Percentiles rank a stretch among this genome's conserved stretches.
phyloP scores from a whole-genome alignment of 2,329 filamentous ascomycete species.

The Fusarium vanettenii region DNA sequence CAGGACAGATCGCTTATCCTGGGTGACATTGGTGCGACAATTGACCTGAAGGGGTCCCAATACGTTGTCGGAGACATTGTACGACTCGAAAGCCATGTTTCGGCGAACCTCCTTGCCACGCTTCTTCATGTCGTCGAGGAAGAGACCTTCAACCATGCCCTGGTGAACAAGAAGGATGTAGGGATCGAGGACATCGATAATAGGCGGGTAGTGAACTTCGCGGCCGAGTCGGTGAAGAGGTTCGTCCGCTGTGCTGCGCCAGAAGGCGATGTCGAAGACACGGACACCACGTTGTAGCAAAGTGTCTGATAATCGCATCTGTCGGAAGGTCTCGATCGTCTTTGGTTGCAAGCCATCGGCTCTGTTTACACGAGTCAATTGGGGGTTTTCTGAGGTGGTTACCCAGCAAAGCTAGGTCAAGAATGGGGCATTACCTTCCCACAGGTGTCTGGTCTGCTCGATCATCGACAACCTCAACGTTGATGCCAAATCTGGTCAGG shows the following conservation, averaged over 20 bases:
- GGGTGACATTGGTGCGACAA: constrained; percentile 63
- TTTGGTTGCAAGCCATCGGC: constrained; percentile 83
- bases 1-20: constrained; percentile 62
- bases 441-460: constrained; percentile 74
- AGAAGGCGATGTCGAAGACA: constrained; percentile 81
- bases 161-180: constrained; percentile 74
- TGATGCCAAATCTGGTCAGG: constrained; percentile 74
- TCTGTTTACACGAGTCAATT: constrained; percentile 48
- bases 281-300: constrained; percentile 74
- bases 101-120: constrained; percentile 72
- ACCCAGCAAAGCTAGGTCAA: constrained; percentile 7
- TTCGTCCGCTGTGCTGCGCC: constrained; percentile 65
- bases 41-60: constrained; percentile 61
- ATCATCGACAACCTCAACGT: constrained; percentile 75
- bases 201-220: constrained; percentile 75
- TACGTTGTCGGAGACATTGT: constrained; percentile 57
- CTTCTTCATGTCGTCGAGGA: constrained; percentile 75
- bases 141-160: constrained; percentile 78
- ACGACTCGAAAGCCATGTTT: constrained; percentile 72
- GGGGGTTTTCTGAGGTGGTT: not conserved
- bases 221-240: constrained; percentile 71
- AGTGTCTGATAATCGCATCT: constrained; percentile 78
- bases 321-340: constrained; percentile 80
- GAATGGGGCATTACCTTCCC: constrained; percentile 58
- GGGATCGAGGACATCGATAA: constrained; percentile 67